Evolutionary conservation across 305 asterid species (phyloP).

Genomic region (Fraxinus greggii): DNA sequence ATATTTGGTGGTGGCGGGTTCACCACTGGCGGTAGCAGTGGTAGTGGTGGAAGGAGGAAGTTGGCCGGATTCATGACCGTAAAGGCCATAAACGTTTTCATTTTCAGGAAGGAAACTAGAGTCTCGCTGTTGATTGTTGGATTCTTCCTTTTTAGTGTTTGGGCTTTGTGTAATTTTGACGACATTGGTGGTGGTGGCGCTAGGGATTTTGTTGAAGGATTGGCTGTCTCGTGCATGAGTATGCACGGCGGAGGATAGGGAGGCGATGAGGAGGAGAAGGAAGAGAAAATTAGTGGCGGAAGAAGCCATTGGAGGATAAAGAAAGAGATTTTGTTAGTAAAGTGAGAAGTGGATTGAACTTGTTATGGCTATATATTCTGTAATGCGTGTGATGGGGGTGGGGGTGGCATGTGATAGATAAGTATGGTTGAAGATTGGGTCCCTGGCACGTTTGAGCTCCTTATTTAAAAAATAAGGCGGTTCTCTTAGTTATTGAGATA

Average conservation of each 20-base stretch:
- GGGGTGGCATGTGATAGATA: neutral
- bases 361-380: conserved; percentile 20
- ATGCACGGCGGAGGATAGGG: conserved; percentile 36
- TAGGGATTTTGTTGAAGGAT: conserved; percentile 58
- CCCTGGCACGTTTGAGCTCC: conserved; percentile 6
- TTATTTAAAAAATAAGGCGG: no score
- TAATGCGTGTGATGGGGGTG: conserved; percentile 22
- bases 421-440: conserved; percentile 35
- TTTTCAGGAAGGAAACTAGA: conserved; percentile 60
- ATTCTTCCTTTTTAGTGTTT: neutral
- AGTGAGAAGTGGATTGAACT: conserved; percentile 29
- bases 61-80: conserved; percentile 63
- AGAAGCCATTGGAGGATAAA: conserved; percentile 48
- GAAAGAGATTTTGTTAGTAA: neutral
- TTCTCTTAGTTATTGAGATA: neutral
- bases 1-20: conserved; percentile 27
- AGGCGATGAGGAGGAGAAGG: conserved; percentile 29
- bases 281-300: conserved; percentile 32
- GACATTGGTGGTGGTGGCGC: conserved; percentile 17
- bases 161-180: conserved; percentile 5
- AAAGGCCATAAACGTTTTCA: conserved; percentile 68
- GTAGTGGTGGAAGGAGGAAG: conserved; percentile 50
- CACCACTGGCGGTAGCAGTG: conserved; percentile 5
- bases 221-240: conserved; percentile 71
- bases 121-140: conserved; percentile 23